Evolutionary conservation across 2,329 filamentous ascomycete species (phyloP).

Genomic region (Aspergillus sp.): DNA sequence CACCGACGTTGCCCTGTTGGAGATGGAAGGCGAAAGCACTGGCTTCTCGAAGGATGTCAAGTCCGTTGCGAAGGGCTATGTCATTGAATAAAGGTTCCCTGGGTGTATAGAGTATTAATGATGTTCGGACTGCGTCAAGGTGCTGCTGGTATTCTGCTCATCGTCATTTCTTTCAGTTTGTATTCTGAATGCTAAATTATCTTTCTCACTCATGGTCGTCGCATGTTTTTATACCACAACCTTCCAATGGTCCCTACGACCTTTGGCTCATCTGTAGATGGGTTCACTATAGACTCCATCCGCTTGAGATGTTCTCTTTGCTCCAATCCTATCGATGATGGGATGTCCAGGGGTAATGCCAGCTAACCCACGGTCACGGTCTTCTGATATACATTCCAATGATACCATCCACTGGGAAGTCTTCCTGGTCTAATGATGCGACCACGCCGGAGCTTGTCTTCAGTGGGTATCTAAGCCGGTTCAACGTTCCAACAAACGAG

Average conservation of each 20-base stretch:
- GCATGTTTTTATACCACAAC: background rate
- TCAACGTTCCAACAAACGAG: background rate
- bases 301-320: no score
- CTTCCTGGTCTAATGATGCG: no score
- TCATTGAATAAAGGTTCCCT: conserved; percentile 40
- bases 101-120: conserved; percentile 39
- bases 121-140: conserved; percentile 30
- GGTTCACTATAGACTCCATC: no score
- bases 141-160: conserved; percentile 15
- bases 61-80: conserved; percentile 44
- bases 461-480: background rate
- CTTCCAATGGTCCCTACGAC: no score
- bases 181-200: conserved; percentile 18
- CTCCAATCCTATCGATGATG: no score
- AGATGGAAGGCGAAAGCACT: conserved; percentile 45
- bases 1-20: conserved; percentile 40
- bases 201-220: background rate
- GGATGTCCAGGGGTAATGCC: no score
- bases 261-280: no score
- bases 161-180: conserved; percentile 20
- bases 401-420: no score
- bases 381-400: no score
- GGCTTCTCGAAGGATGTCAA: conserved; percentile 47
- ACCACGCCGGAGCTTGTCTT: background rate
- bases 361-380: no score